Percentiles rank a stretch among this genome's conserved stretches.
Evolutionary conservation across 2,329 filamentous ascomycete species (phyloP).

Genomic region (Madurella fahalii): DNA sequence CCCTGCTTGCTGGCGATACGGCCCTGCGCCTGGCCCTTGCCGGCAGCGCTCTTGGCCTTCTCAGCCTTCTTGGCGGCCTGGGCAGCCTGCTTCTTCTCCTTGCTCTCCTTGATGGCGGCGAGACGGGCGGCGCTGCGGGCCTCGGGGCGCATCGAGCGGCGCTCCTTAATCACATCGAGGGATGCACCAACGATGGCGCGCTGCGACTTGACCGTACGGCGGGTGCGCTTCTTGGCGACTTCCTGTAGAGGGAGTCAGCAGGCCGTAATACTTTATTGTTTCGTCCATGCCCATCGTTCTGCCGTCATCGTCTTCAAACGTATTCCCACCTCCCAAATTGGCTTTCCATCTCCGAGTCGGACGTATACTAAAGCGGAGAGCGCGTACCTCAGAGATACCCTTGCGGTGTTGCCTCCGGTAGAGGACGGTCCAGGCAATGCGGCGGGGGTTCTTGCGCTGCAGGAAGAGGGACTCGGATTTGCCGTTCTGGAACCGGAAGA

Average conservation of each 20-base stretch:
- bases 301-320: slow-evolving; percentile 4
- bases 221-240: slow-evolving; percentile 99
- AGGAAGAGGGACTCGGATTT: slow-evolving; percentile 99
- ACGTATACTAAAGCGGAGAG: slow-evolving; percentile 1
- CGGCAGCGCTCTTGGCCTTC: slow-evolving; percentile 89
- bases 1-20: slow-evolving; percentile 96
- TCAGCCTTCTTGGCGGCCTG: slow-evolving; percentile 96
- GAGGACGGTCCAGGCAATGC: slow-evolving; percentile 97
- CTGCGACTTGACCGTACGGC: slow-evolving; percentile 97
- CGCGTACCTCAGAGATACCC: slow-evolving; percentile 98
- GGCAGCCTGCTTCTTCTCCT: slow-evolving; percentile 92
- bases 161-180: slow-evolving; percentile 99
- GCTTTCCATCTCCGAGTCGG: slow-evolving; percentile 1
- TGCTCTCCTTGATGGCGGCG: slow-evolving; percentile 91
- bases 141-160: slow-evolving; percentile 89
- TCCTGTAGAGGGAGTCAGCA: slow-evolving; percentile 64
- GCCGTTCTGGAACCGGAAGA: slow-evolving; percentile 99
- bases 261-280: slow-evolving; percentile 7
- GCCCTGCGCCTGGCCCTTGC: slow-evolving; percentile 66
- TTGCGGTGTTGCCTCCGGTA: slow-evolving; percentile 99
- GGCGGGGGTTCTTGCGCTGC: slow-evolving; percentile 99
- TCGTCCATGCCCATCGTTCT: neutral
- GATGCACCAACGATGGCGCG: slow-evolving; percentile 98
- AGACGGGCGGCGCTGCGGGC: slow-evolving; percentile 86
- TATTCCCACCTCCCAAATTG: neutral